These are phyloP conservation scores for Auricularia cornea DNA, from an alignment of 768 basidiomycete genomes.

Conservation along the genomic window DNA sequence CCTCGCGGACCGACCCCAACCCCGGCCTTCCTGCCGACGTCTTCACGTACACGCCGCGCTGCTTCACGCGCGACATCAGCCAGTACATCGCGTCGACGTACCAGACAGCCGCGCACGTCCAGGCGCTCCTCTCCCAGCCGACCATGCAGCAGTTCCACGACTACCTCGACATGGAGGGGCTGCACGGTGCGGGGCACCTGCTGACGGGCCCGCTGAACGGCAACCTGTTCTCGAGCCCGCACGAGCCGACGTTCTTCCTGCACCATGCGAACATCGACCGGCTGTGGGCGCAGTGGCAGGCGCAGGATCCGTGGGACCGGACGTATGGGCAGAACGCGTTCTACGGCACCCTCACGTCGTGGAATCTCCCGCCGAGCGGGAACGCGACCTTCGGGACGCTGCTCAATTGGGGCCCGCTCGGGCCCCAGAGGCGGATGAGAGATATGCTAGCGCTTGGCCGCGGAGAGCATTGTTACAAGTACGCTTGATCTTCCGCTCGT, in stretches of 20 bases:
- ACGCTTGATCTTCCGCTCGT: too few relatives aligned
- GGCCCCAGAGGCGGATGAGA: not conserved
- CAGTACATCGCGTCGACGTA: not conserved
- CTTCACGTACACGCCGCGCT: not conserved
- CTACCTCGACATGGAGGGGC: not conserved
- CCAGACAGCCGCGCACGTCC: not conserved
- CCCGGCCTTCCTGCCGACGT: not conserved
- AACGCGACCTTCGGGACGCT: not conserved
- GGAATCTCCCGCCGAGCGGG: not conserved
- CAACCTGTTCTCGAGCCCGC: not conserved
- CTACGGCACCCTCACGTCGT: not conserved
- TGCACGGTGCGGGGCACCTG: not conserved
- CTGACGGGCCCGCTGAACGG: not conserved
- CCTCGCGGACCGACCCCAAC: not conserved
- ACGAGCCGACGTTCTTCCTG: not conserved
- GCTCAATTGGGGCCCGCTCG: not conserved
- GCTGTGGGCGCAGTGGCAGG: not conserved
- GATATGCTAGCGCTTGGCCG: not conserved
- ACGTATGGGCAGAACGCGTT: not conserved
- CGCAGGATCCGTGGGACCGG: not conserved
- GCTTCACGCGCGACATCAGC: not conserved
- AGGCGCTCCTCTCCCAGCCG: not conserved
- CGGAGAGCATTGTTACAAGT: not conserved
- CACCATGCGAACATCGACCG: not conserved
- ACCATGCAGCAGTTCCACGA: not conserved